Conservation (phyloP, 108 stramenopile genomes). For the Cyclotella choctawhatcheeana region DNA sequence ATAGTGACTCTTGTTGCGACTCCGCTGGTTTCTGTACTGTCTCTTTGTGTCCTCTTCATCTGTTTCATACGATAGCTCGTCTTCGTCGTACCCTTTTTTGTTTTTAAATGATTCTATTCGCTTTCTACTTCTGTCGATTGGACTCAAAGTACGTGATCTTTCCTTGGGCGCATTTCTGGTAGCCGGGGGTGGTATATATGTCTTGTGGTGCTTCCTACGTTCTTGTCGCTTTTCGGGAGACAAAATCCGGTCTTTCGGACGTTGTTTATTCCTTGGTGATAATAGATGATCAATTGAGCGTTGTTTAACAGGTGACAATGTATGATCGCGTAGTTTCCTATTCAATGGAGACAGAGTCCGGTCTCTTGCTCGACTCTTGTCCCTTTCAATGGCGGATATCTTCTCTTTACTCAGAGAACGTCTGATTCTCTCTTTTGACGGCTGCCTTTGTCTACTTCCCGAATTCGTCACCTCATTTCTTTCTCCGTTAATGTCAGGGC, state of each 20-base stretch:
- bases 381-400: not conserved
- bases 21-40: not conserved
- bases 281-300: not conserved
- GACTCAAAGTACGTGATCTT: constrained; percentile 18
- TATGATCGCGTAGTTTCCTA: not conserved
- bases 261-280: not conserved
- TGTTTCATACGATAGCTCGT: not conserved
- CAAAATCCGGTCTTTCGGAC: not conserved
- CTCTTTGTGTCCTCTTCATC: not conserved
- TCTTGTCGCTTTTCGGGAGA: constrained; percentile 9
- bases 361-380: not conserved
- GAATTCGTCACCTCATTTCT: too few relatives aligned
- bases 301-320: not conserved
- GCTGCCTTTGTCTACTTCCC: too few relatives aligned
- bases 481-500: too few relatives aligned
- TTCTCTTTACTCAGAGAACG: not conserved
- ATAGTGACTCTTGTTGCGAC: too few relatives aligned
- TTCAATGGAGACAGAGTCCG: not conserved
- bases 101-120: not conserved
- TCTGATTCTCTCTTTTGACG: not conserved
- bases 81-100: constrained; percentile 1
- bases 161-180: not conserved
- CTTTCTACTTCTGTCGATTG: constrained; percentile 12
- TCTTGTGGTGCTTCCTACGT: not conserved
- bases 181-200: not conserved